phyloP scores from a whole-genome alignment of 257 asterid genomes.

The Scutellaria barbata region DNA sequence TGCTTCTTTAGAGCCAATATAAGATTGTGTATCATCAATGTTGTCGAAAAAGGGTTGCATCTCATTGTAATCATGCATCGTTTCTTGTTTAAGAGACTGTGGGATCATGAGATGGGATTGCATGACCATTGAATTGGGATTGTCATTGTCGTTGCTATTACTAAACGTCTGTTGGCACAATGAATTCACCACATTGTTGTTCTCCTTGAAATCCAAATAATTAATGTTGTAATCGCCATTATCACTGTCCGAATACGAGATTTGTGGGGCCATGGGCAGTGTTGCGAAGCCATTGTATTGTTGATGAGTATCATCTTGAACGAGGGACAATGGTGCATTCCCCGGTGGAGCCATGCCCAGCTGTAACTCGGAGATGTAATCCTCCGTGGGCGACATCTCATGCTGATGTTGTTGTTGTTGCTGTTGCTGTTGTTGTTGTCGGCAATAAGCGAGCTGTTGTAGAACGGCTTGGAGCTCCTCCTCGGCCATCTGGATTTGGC shows the following conservation, averaged over 20 bases:
- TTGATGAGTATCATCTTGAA: constrained; percentile 44
- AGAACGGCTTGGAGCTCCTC: constrained; percentile 73
- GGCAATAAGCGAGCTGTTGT: constrained; percentile 59
- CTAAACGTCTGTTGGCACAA: constrained; percentile 55
- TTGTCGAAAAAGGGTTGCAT: constrained; percentile 67
- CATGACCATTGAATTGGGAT: constrained; percentile 39
- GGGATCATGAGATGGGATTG: constrained; percentile 53
- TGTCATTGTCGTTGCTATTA: constrained; percentile 42
- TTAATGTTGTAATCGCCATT: constrained; percentile 39
- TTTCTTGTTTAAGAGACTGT: constrained; percentile 50
- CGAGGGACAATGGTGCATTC: constrained; percentile 33
- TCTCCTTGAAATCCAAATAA: constrained; percentile 58
- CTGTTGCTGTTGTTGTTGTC: constrained; percentile 50
- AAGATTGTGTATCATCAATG: constrained; percentile 76
- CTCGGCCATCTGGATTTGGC: constrained; percentile 56
- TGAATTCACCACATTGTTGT: constrained; percentile 42
- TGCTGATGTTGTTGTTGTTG: constrained; percentile 30
- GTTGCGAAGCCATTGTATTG: constrained; percentile 40
- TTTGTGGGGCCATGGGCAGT: constrained; percentile 38
- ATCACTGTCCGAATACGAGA: constrained; percentile 39
- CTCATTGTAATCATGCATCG: constrained; percentile 58
- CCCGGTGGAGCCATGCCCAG: constrained; percentile 54
- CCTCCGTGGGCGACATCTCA: constrained; percentile 44
- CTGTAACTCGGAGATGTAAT: constrained; percentile 63
- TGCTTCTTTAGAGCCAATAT: constrained; percentile 63